Base-by-base conservation (phyloP, 2,329 filamentous ascomycete species). In the Alternaria brassicicola region DNA sequence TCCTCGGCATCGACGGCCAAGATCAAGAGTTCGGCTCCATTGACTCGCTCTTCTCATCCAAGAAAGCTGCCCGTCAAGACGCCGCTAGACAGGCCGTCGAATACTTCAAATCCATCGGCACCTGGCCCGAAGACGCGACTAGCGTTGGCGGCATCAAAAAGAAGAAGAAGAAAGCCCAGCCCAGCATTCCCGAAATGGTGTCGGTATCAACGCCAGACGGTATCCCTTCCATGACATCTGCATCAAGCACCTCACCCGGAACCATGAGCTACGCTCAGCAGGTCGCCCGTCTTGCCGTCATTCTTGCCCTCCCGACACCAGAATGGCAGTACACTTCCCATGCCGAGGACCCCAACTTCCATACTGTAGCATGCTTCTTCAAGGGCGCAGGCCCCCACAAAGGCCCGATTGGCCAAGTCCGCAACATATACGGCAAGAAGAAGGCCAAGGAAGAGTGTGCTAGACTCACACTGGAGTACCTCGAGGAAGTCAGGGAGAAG, bases 371-470 rank as follows among this genome's bases (percentile, higher is more conserved):
- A 1, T 80, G 77, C 31, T 67, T 53, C 38, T 82, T 81, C 50
- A 51, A 53, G 25, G 56, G 60, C 33, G 64, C 53, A 0, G 70
- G 68, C 1, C 41, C 39, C 47, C 68, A 71, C 17, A 55, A 52
- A 7, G 73, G 70, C 0, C 71, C 75, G 3, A 65, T 84, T 17
- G 82, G 80, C 23, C 69, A 78, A 52, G 78, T 82, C 2, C 59
- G 70, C 0, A 72, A 78, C 52, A 70, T 84, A 0, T 80, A 72
- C 59, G 83, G 83, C 3, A 81, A 79, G 74, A 83, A 82, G 70
- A 80, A 74, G 46, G 81, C 82, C 0, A 83, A 80, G 67, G 80
- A 84, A 57, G 77, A 78, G 59, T 79, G 81, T 68, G 82, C 82
- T n/a, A 68, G 74, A 55, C 53, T 71, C 31, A 76, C 82, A 9